Evolutionary conservation across 371 early-diverging fungal genomes (phyloP).

Genomic region (Capillidium rhysosporum): DNA sequence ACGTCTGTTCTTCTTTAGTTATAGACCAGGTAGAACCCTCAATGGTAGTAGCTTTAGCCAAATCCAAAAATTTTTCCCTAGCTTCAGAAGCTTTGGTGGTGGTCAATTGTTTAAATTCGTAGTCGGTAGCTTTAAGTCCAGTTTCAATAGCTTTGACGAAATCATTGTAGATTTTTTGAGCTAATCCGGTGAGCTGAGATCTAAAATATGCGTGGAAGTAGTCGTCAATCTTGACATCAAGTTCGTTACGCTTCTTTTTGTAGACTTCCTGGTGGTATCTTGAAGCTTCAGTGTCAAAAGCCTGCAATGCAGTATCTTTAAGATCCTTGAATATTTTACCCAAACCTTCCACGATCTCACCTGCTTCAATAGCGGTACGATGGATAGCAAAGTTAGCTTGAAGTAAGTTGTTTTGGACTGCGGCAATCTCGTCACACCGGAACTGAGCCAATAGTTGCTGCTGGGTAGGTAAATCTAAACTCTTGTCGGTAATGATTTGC

Average conservation of each 20-base stretch:
- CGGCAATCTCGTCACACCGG: conserved; percentile 94
- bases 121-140: conserved; percentile 19
- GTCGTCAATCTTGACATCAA: conserved; percentile 50
- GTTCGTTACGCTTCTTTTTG: conserved; percentile 59
- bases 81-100: conserved; percentile 19
- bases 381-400: conserved; percentile 30
- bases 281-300: conserved; percentile 75
- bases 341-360: conserved; percentile 49
- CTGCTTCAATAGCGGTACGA: conserved; percentile 47
- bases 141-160: conserved; percentile 24
- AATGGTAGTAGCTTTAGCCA: conserved; percentile 18
- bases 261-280: conserved; percentile 84
- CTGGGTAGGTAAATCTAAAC: conserved; percentile 93
- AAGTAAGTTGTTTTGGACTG: conserved; percentile 37
- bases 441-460: conserved; percentile 93
- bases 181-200: conserved; percentile 70
- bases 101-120: conserved; percentile 33
- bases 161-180: conserved; percentile 35
- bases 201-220: conserved; percentile 57
- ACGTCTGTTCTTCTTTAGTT: conserved; percentile 33
- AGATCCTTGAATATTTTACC: conserved; percentile 42
- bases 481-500: conserved; percentile 80
- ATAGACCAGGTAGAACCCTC: conserved; percentile 60
- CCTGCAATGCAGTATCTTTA: conserved; percentile 31
- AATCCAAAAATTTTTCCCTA: conserved; percentile 14